phyloP scores from a whole-genome alignment of 2,329 filamentous ascomycete species.

The Hymenoscyphus repandus region DNA sequence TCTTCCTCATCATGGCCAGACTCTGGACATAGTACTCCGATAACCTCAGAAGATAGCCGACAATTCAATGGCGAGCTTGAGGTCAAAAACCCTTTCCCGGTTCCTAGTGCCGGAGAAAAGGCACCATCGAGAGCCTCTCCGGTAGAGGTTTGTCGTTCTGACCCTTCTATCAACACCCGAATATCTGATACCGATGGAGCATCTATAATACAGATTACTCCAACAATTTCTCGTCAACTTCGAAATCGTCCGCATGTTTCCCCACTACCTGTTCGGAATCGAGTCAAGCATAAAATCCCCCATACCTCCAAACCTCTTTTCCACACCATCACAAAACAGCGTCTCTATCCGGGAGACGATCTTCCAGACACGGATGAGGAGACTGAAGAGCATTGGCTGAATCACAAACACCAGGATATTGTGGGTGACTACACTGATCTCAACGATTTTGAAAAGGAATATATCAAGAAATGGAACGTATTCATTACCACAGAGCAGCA shows the following conservation, averaged over 20 bases:
- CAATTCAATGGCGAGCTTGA: too few relatives aligned
- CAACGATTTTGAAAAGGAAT: constrained; percentile 28
- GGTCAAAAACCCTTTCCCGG: too few relatives aligned
- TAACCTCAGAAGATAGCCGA: too few relatives aligned
- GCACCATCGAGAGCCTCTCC: too few relatives aligned
- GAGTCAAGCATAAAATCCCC: constrained; percentile 15
- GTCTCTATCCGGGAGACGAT: constrained; percentile 24
- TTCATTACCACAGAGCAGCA: constrained; percentile 23
- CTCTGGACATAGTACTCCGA: too few relatives aligned
- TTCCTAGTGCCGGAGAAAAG: too few relatives aligned
- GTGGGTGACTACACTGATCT: constrained; percentile 29
- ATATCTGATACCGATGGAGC: too few relatives aligned
- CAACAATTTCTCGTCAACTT: too few relatives aligned
- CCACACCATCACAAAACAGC: constrained; percentile 25
- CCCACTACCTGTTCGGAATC: not conserved
- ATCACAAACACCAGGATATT: constrained; percentile 26
- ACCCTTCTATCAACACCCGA: too few relatives aligned
- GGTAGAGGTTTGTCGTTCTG: too few relatives aligned
- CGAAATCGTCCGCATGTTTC: not conserved
- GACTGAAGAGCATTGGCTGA: constrained; percentile 28
- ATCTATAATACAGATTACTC: too few relatives aligned
- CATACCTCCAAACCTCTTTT: constrained; percentile 22
- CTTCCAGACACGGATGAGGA: constrained; percentile 28
- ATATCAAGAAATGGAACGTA: constrained; percentile 27
- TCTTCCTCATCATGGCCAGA: too few relatives aligned